Conservation (phyloP, 345 rosid genomes). For the Durio zibethinus region DNA sequence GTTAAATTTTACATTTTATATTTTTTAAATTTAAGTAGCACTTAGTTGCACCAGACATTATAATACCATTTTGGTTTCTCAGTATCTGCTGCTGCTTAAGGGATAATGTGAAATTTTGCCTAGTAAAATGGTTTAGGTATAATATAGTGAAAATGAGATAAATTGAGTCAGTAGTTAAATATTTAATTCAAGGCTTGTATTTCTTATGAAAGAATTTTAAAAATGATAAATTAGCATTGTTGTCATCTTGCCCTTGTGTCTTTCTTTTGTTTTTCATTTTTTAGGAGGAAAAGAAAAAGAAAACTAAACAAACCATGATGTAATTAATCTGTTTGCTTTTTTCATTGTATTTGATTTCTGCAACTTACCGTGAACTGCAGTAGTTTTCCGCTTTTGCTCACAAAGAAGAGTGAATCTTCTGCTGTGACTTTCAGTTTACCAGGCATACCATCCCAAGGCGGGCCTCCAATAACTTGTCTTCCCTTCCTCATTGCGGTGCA, state of each 20-base stretch:
- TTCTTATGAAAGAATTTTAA: background rate
- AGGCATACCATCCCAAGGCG: slow-evolving; percentile 63
- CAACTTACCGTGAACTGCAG: slow-evolving; percentile 58
- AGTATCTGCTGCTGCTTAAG: background rate
- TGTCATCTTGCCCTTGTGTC: background rate
- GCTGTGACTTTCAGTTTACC: slow-evolving; percentile 44
- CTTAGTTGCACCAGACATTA: background rate
- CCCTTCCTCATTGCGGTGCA: slow-evolving; percentile 62
- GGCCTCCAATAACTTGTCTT: slow-evolving; percentile 49
- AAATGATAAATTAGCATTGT: background rate
- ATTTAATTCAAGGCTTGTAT: background rate
- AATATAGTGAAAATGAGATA: background rate
- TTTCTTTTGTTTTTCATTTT: background rate
- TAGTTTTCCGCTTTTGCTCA: slow-evolving; percentile 55
- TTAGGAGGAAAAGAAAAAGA: background rate
- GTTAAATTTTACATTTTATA: background rate
- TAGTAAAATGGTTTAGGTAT: background rate
- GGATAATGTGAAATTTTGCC: background rate
- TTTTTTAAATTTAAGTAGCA: background rate
- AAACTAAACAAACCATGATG: background rate
- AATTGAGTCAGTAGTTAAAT: background rate
- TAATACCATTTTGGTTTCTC: background rate
- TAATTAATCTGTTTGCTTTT: background rate
- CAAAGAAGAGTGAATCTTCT: slow-evolving; percentile 66
- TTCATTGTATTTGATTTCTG: slow-evolving; percentile 14